A percentile compares a stretch with the other conserved stretches of the same genome.
Evolutionary conservation across 345 rosid genomes (phyloP).

Genomic region (Euphorbia peplus): DNA sequence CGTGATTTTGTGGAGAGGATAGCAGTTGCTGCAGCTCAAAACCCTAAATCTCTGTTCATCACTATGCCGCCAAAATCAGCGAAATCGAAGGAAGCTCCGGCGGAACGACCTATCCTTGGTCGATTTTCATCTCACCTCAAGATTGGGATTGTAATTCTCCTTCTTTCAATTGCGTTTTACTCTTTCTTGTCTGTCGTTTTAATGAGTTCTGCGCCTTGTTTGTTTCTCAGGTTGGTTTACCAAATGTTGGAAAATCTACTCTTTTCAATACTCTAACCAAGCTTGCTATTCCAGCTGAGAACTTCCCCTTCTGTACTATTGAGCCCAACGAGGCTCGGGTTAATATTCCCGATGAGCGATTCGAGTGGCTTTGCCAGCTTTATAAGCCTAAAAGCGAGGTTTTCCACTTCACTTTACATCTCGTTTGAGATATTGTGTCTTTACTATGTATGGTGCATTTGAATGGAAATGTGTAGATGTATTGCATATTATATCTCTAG

Average conservation of each 20-base stretch:
- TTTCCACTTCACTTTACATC: not conserved
- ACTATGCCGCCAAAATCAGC: slow-evolving; percentile 89
- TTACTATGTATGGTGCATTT: not conserved
- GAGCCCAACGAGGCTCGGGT: slow-evolving; percentile 98
- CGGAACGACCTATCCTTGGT: slow-evolving; percentile 88
- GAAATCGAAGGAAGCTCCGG: slow-evolving; percentile 87
- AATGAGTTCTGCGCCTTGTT: not conserved
- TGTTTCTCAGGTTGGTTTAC: slow-evolving; percentile 76
- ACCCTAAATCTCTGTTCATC: slow-evolving; percentile 33
- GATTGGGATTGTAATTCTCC: slow-evolving; percentile 76
- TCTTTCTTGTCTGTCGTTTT: not conserved
- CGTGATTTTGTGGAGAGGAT: not conserved
- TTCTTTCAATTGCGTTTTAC: not conserved
- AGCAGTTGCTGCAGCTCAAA: slow-evolving; percentile 8
- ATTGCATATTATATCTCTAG: not conserved
- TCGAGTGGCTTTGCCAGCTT: slow-evolving; percentile 85
- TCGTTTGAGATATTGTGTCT: not conserved
- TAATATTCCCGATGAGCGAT: slow-evolving; percentile 84
- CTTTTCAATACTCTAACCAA: slow-evolving; percentile 95
- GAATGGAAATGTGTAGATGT: not conserved
- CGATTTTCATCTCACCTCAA: slow-evolving; percentile 99
- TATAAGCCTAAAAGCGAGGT: slow-evolving; percentile 92
- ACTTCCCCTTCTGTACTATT: slow-evolving; percentile 95
- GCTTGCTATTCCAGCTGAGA: slow-evolving; percentile 93
- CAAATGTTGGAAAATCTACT: slow-evolving; percentile 95